Percentiles rank a stretch among this genome's conserved stretches.
Conservation (phyloP, 768 basidiomycete species). For the Tricholomella constricta region DNA sequence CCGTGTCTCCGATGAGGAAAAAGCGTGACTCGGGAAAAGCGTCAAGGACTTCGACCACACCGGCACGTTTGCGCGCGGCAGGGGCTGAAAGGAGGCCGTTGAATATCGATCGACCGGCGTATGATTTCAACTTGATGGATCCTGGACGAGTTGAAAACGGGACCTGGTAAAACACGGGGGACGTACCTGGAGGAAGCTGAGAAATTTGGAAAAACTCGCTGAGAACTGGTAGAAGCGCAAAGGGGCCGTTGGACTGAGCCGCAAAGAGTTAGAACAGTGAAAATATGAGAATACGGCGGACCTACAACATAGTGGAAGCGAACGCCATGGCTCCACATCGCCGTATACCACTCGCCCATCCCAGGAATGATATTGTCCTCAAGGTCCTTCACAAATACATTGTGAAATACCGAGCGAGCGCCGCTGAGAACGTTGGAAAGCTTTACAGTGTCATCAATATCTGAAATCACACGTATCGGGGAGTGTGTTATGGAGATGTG, state of each 20-base stretch:
- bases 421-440: slow-evolving; percentile 76
- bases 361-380: slow-evolving; percentile 78
- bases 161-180: too few relatives aligned
- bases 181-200: slow-evolving; percentile 62
- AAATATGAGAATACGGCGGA: slow-evolving; percentile 15
- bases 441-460: slow-evolving; percentile 94
- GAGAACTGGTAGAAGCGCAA: slow-evolving; percentile 78
- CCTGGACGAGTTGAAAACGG: slow-evolving; percentile 36
- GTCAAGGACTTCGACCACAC: slow-evolving; percentile 76
- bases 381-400: slow-evolving; percentile 88
- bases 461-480: slow-evolving; percentile 81
- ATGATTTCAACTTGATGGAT: slow-evolving; percentile 82
- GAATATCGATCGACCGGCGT: slow-evolving; percentile 81
- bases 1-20: slow-evolving; percentile 87
- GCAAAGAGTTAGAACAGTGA: neutral
- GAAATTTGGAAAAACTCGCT: slow-evolving; percentile 74
- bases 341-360: slow-evolving; percentile 78
- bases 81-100: slow-evolving; percentile 82
- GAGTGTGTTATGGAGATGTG: slow-evolving; percentile 58
- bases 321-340: slow-evolving; percentile 70
- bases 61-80: slow-evolving; percentile 78
- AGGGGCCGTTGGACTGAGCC: slow-evolving; percentile 78
- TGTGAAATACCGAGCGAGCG: slow-evolving; percentile 80
- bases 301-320: slow-evolving; percentile 89
- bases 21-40: slow-evolving; percentile 76